These are phyloP conservation scores for Coniferiporia sulphurascens DNA, from an alignment of 1,284 basidiomycete genomes.

Conservation along the genomic window DNA sequence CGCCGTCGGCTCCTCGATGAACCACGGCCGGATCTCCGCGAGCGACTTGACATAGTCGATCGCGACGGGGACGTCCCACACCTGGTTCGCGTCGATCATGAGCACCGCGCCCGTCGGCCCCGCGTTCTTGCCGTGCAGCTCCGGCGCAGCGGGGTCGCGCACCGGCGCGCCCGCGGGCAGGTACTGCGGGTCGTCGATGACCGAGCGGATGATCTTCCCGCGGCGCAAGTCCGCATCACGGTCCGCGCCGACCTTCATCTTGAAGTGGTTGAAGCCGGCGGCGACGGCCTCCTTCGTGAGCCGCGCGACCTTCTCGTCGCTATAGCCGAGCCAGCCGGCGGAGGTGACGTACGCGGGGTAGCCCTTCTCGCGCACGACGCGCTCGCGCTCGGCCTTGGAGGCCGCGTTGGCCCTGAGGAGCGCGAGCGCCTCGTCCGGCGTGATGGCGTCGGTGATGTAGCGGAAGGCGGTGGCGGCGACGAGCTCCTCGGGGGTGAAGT, in stretches of 20 bases:
- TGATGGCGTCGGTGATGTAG: constrained; percentile 93
- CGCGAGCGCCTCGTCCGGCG: constrained; percentile 81
- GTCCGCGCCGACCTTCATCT: constrained; percentile 94
- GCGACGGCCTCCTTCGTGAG: constrained; percentile 83
- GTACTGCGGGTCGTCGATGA: constrained; percentile 87
- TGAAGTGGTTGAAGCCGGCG: constrained; percentile 93
- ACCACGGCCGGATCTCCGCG: constrained; percentile 87
- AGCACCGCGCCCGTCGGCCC: constrained; percentile 90
- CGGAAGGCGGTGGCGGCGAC: constrained; percentile 82
- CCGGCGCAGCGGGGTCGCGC: constrained; percentile 62
- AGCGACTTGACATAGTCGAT: constrained; percentile 87
- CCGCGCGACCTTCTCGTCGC: constrained; percentile 85
- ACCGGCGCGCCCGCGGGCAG: constrained; percentile 51
- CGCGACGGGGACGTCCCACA: constrained; percentile 93
- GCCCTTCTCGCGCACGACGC: constrained; percentile 61
- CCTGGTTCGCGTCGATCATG: constrained; percentile 97
- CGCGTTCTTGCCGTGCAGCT: constrained; percentile 82
- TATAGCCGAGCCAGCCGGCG: constrained; percentile 90
- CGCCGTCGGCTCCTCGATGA: constrained; percentile 94
- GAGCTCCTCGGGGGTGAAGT: constrained; percentile 86
- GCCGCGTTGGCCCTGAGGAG: constrained; percentile 77
- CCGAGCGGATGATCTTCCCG: constrained; percentile 82
- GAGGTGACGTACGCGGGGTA: constrained; percentile 96
- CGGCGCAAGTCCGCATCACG: constrained; percentile 81
- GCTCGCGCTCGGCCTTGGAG: constrained; percentile 76